These are phyloP conservation scores for Rhodotorula sp. DNA, from an alignment of 1,284 basidiomycete species.

Conservation along the genomic window DNA sequence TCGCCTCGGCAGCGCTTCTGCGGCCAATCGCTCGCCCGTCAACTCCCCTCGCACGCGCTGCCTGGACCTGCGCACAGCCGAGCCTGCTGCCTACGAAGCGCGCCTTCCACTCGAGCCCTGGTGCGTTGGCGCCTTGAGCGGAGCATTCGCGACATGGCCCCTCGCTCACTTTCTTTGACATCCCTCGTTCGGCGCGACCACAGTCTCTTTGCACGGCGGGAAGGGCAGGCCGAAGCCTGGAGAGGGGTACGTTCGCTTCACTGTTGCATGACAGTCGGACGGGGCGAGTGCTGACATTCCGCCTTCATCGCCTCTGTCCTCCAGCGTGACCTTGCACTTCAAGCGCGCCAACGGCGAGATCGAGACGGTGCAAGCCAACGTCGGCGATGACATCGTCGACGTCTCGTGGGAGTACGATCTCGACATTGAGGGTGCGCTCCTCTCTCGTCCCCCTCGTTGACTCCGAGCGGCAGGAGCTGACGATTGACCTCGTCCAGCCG, in stretches of 20 bases:
- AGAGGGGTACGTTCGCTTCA: constrained; percentile 59
- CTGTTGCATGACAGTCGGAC: neutral
- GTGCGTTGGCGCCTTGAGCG: neutral
- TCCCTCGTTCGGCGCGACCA: neutral
- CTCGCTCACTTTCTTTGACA: neutral
- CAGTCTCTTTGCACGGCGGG: constrained; percentile 53
- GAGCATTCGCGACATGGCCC: fast-evolving
- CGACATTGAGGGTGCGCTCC: constrained; percentile 82
- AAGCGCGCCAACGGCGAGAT: constrained; percentile 79
- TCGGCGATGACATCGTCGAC: constrained; percentile 87
- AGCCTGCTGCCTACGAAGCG: neutral
- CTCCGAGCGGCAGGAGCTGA: neutral
- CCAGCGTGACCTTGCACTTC: constrained; percentile 84
- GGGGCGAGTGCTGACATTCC: neutral
- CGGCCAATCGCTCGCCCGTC: neutral
- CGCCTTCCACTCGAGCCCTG: constrained; percentile 8
- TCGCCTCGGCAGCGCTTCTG: neutral
- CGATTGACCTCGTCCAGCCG: constrained; percentile 59
- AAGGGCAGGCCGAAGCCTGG: constrained; percentile 62
- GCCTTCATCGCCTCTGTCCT: neutral
- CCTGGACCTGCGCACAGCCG: neutral
- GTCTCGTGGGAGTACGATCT: constrained; percentile 96
- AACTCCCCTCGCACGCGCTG: neutral
- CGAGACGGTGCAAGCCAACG: constrained; percentile 81
- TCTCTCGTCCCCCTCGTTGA: too few relatives aligned